Evolutionary conservation across 768 basidiomycete species (phyloP).

Genomic region (Clitopilus hobsonii): DNA sequence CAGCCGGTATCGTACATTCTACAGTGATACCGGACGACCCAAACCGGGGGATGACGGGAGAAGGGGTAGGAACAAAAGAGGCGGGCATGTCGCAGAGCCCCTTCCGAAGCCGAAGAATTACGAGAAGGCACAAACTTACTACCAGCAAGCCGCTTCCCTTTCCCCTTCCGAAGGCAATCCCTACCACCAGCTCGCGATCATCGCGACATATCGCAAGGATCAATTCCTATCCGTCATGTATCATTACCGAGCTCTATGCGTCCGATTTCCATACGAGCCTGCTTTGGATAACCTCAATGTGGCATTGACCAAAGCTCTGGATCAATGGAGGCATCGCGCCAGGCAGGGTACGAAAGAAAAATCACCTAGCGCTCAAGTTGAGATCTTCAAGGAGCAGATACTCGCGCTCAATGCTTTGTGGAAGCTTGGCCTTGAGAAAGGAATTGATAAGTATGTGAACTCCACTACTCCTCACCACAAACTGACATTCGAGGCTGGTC

Average conservation of each 20-base stretch:
- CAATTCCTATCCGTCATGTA: constrained; percentile 75
- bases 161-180: constrained; percentile 90
- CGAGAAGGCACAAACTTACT: constrained; percentile 72
- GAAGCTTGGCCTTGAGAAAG: constrained; percentile 51
- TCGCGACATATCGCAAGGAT: constrained; percentile 81
- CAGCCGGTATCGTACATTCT: constrained; percentile 88
- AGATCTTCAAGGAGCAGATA: constrained; percentile 67
- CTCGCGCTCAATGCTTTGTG: constrained; percentile 77
- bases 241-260: constrained; percentile 90
- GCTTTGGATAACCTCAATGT: constrained; percentile 81
- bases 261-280: constrained; percentile 80
- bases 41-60: constrained; percentile 64
- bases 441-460: constrained; percentile 50
- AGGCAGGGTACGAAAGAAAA: constrained; percentile 32
- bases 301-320: constrained; percentile 62
- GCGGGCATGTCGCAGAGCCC: constrained; percentile 37
- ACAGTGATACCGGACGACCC: constrained; percentile 67
- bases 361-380: constrained; percentile 50
- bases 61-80: constrained; percentile 45
- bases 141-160: constrained; percentile 79
- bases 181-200: constrained; percentile 93
- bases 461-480: constrained; percentile 6
- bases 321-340: constrained; percentile 46
- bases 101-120: constrained; percentile 63
- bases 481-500: constrained; percentile 7